Conservation (phyloP, 495 filamentous ascomycete species). For the Daldinia decipiens region DNA sequence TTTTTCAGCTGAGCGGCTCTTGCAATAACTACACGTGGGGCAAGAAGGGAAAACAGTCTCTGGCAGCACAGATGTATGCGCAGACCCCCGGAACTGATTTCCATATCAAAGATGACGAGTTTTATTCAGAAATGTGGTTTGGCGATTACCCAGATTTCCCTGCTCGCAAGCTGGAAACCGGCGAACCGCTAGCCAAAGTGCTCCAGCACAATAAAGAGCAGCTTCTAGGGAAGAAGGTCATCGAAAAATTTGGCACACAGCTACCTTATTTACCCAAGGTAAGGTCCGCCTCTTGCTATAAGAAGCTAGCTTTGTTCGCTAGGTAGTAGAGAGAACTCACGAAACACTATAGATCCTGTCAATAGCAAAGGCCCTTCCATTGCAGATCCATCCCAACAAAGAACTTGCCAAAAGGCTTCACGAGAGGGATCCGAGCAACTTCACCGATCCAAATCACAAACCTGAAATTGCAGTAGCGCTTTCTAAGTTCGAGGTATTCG, state of each 20-base stretch:
- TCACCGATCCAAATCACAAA: conserved; percentile 81
- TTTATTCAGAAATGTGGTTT: conserved; percentile 78
- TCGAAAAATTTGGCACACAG: conserved; percentile 70
- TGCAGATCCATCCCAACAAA: conserved; percentile 84
- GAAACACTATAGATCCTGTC: conserved; percentile 68
- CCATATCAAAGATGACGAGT: conserved; percentile 74
- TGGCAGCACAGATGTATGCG: conserved; percentile 73
- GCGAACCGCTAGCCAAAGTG: conserved; percentile 71
- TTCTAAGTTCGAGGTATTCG: conserved; percentile 81
- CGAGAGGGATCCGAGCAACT: conserved; percentile 69
- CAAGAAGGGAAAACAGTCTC: conserved; percentile 76
- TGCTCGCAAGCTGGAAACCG: conserved; percentile 68
- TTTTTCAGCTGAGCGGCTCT: conserved; percentile 63
- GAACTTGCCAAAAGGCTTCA: conserved; percentile 70
- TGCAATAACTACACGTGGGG: conserved; percentile 71
- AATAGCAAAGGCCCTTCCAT: conserved; percentile 78
- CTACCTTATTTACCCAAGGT: conserved; percentile 82
- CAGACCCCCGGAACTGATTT: conserved; percentile 74
- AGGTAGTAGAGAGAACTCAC: neutral
- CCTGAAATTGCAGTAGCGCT: conserved; percentile 84
- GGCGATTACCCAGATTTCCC: conserved; percentile 81
- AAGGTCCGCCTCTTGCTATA: conserved; percentile 11
- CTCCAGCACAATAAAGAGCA: conserved; percentile 70
- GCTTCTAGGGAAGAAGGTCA: conserved; percentile 71
- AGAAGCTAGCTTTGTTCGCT: neutral